Conservation (phyloP, 495 filamentous ascomycete genomes). For the Penicillium roqueforti region DNA sequence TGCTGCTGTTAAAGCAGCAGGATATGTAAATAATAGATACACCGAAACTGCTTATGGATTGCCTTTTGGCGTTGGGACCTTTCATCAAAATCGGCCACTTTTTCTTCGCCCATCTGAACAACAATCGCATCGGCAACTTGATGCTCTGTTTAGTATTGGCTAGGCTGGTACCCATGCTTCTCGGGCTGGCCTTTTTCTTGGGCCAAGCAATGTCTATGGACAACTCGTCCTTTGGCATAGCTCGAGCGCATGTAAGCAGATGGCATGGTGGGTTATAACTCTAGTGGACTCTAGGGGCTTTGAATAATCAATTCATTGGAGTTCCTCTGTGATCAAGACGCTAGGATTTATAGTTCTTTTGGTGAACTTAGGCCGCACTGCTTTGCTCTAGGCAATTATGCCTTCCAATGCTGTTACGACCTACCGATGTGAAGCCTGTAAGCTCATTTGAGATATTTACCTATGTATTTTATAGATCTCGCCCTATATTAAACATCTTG, state of each 20-base stretch:
- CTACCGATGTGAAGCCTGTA: neutral
- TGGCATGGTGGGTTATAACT: too few relatives aligned
- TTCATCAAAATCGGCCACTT: constrained; percentile 10
- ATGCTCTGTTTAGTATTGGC: neutral
- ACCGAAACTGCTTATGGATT: constrained; percentile 41
- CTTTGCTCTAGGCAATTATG: neutral
- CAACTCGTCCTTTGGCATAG: neutral
- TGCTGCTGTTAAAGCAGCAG: constrained; percentile 29
- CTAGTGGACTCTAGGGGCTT: too few relatives aligned
- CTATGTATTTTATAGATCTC: neutral
- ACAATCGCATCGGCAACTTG: neutral
- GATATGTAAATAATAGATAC: constrained; percentile 47
- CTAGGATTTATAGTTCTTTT: neutral
- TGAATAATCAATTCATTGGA: too few relatives aligned
- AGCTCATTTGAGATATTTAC: neutral
- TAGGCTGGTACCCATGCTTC: neutral
- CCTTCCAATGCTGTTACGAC: neutral
- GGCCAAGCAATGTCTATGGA: neutral
- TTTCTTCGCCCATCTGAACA: neutral
- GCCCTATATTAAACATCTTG: neutral
- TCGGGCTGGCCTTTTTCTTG: neutral
- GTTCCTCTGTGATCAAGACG: neutral
- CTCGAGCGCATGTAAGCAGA: neutral
- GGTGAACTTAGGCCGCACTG: neutral
- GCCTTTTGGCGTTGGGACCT: constrained; percentile 36